Evolutionary conservation across 352 stramenopile genomes (phyloP).

Genomic region (Phytophthora kernoviae): DNA sequence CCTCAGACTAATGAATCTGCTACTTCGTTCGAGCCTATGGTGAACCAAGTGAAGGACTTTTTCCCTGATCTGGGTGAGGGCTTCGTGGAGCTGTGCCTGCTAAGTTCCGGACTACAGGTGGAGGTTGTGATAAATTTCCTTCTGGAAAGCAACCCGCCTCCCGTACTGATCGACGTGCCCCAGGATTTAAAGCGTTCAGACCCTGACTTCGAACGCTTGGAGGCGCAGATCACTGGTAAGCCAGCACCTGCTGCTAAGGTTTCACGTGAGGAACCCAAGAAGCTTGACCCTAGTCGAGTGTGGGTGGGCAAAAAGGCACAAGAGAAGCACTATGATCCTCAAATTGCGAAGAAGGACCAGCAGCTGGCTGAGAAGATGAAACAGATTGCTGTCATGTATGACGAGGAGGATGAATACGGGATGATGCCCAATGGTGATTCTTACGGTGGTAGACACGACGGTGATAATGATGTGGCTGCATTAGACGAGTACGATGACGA

Average conservation of each 20-base stretch:
- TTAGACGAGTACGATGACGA: slow-evolving; percentile 82
- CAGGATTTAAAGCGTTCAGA: slow-evolving; percentile 39
- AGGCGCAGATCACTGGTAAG: slow-evolving; percentile 37
- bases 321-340: slow-evolving; percentile 65
- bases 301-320: slow-evolving; percentile 72
- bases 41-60: slow-evolving; percentile 64
- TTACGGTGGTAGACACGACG: slow-evolving; percentile 1
- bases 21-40: slow-evolving; percentile 32
- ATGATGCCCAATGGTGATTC: slow-evolving; percentile 7
- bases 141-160: slow-evolving; percentile 53
- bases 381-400: slow-evolving; percentile 53
- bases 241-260: slow-evolving; percentile 9
- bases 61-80: slow-evolving; percentile 64
- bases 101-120: slow-evolving; percentile 47
- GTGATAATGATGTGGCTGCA: slow-evolving; percentile 25
- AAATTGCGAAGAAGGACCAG: slow-evolving; percentile 52
- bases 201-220: slow-evolving; percentile 25
- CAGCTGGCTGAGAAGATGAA: slow-evolving; percentile 60
- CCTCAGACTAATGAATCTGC: slow-evolving; percentile 6
- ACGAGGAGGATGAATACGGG: slow-evolving; percentile 47
- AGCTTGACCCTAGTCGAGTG: slow-evolving; percentile 52
- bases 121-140: slow-evolving; percentile 67
- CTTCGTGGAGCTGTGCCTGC: slow-evolving; percentile 66
- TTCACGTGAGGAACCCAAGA: slow-evolving; percentile 28
- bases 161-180: slow-evolving; percentile 36